Base-by-base conservation (phyloP, 257 asterid genomes). In the Ballota nigra region DNA sequence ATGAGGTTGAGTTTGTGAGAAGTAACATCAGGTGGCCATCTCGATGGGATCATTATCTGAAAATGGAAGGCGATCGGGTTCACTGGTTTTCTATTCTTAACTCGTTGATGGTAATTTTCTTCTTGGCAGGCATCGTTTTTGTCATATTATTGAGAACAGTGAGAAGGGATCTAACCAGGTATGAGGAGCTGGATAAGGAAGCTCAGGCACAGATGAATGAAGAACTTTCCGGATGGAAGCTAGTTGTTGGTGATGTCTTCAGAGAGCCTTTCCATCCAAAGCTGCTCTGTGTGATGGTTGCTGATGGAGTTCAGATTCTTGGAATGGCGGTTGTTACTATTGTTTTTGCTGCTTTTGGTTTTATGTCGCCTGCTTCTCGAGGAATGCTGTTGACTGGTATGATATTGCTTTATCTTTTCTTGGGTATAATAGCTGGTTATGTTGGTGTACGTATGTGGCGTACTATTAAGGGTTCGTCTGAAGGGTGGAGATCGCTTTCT, bases 51-150 rank as follows among this genome's bases (percentile, higher is more conserved):
- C 93, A 91, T 53, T 90, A 90, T 78, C 77, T 90, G 56, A 88
- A 88, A 76, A 90, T 86, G 96, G 97, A 90, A 70, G 97, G 93
- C 28, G 82, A 84, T 3, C 89, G 91, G 28, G 93, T 90, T 31
- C 97, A 90, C 66, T 90, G 97, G 97, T 90, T 88, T 77, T 90
- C 97, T 13, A 86, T 90, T 66, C 86, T 88, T 15, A 90, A 90
- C 78, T 90, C 97, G 0, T 61, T 90, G 75, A 80, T 90, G 89
- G 93, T 88, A 70, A 86, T 90, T 55, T 70, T 81, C 72, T 90
- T 88, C 80, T 76, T 90, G 84, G 96, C 96, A 23, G 97, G 93
- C 60, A 90, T 90, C 12, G 93, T 90, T 43, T 83, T 88, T 77
- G 86, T 90, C 59, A 90, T 90, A 73, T 83, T 88, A 49, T 74